Evolutionary conservation across 164 flowering plant species (phyloP), one percentile per base, ranked within the genome.

Genomic region (Vitis rupestris): DNA sequence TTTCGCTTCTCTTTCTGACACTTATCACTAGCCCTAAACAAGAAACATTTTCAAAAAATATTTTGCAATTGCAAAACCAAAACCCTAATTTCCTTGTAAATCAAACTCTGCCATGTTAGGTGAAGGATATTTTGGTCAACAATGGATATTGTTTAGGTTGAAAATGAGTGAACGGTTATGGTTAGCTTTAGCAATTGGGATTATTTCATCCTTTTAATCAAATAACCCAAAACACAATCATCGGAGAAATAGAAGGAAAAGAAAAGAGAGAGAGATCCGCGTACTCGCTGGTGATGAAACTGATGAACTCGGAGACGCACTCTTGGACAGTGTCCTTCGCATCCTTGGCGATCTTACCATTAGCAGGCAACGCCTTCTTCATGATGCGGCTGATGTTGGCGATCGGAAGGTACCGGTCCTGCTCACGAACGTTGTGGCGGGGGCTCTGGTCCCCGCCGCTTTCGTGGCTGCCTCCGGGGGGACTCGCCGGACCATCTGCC

Each of bases 1-100:
- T 88, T 88, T 54, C 95, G 75, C 80, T 90, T 88, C 81, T 90
- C 92, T 65, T 76, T 83, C 82, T 86, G 91, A 67, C 95, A 90
- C 76, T 90, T 90, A 71, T 87, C 92, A 63, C 94, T 90, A 30
- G 94, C 94, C 81, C 94, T 89, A 55, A 50, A 73, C 54, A 67
- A 75, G 37, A 74, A 64, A 57, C n/a, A 65, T 37, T 17, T 15
- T 67, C 44, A 50, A 73, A 13, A 27, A 56, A 37, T n/a, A 44
- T 56, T 12, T 48, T 1, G 15, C 15, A 51, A 70, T 50, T 30
- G 2, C 6, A 31, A 66, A 10, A 49, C 50, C 55, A 23, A 60
- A 56, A 62, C 52, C 59, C 19, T 3, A 59, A 49, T 19, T 53
- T 29, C 16, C 61, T 29, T 14, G 56, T n/a, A n/a, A 53, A 53